Evolutionary conservation across 2,329 filamentous ascomycete species (phyloP).

Genomic region (Penicillium capsulatum): DNA sequence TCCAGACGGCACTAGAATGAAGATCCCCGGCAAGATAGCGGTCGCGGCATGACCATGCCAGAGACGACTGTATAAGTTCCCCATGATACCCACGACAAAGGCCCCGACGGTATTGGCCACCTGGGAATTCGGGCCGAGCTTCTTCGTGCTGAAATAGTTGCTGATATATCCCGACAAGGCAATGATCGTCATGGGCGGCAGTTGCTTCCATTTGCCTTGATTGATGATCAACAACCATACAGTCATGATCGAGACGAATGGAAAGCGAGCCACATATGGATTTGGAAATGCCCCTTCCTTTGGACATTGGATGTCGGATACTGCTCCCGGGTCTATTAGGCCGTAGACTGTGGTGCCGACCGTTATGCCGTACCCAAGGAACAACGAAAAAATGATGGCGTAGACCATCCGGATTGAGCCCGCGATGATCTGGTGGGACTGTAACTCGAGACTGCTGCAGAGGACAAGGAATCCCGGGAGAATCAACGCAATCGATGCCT

Average conservation of each 20-base stretch:
- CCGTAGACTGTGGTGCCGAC: constrained; percentile 60
- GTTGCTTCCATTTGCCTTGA: constrained; percentile 74
- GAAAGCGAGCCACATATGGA: constrained; percentile 52
- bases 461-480: constrained; percentile 63
- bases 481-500: constrained; percentile 67
- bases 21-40: constrained; percentile 80
- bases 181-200: constrained; percentile 70
- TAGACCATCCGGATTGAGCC: constrained; percentile 49
- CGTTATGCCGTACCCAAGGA: constrained; percentile 67
- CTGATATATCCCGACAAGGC: constrained; percentile 68
- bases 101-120: constrained; percentile 74
- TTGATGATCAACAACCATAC: constrained; percentile 73
- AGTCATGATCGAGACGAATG: constrained; percentile 69
- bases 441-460: constrained; percentile 59
- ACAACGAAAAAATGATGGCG: constrained; percentile 64
- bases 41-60: constrained; percentile 76
- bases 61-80: constrained; percentile 69
- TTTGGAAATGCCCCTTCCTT: constrained; percentile 34
- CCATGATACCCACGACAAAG: constrained; percentile 67
- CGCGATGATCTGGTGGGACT: constrained; percentile 63
- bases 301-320: constrained; percentile 44
- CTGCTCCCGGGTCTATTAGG: constrained; percentile 52
- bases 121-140: constrained; percentile 67
- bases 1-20: constrained; percentile 60
- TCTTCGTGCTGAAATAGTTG: constrained; percentile 36